Evolutionary conservation across 2,329 filamentous ascomycete genomes (phyloP), one percentile per base, ranked within the genome.

Genomic region (Colletotrichum costaricense): DNA sequence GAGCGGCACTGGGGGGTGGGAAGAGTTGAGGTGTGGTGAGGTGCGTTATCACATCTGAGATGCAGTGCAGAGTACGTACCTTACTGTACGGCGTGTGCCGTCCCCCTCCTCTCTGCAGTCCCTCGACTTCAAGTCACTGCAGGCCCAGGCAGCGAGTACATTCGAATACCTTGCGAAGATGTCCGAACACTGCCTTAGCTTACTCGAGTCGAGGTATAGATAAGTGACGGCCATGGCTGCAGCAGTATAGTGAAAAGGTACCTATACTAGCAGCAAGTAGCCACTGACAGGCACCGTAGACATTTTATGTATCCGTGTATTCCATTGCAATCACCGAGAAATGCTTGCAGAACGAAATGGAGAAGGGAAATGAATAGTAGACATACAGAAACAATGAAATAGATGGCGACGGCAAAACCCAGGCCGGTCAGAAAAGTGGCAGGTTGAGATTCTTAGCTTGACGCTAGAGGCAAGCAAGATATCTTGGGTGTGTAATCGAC

Each of bases 41-140:
- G 55, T 70, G 60, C 60, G 66, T 73, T 70, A 56, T 62, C 67
- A 65, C 70, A 73, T 73, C 70, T 70, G 52, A 69, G 65, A 69
- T 63, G 58, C 66, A 72, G 58, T 57, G 64, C 42, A 55, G 26
- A 33, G 49, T 70, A 67, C 55, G 54, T 67, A 46, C 64, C 63
- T 28, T 58, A 16, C n/a, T 19, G 60, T 30, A 30, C 26, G 30
- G 30, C 30, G 30, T 2, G 28, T 63, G 46, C 3, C 33, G 28
- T 33, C 42, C 5, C 49, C 28, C 42, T 49, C 19, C 42, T 49
- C 8, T 11, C 16, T 42, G 38, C 42, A n/a, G 42, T 22, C n/a
- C 19, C 42, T 49, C 7, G 19, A 49, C 42, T 22, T 49, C 42
- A 49, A 22, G 7, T 22, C 42, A 22, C 42, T n/a, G 4, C 42